Percentiles rank a stretch among this genome's conserved stretches.
These are phyloP conservation scores for Paraleonurus japonicus DNA, from an alignment of 257 asterid species.

Conservation along the genomic window DNA sequence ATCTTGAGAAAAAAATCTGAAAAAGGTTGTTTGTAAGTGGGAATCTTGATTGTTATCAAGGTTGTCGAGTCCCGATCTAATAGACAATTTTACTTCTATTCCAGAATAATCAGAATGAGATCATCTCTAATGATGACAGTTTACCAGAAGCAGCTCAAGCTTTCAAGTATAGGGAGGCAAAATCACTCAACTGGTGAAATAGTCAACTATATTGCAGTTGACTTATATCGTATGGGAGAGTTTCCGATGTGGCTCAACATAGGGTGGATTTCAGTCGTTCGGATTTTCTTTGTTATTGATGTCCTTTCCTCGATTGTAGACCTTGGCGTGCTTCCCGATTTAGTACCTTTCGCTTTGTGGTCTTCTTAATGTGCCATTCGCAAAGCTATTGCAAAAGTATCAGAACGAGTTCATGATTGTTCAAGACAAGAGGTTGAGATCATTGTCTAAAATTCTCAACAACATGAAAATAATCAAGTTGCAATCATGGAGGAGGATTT, in stretches of 20 bases:
- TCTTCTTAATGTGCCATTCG: slow-evolving; percentile 61
- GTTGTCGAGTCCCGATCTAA: slow-evolving; percentile 50
- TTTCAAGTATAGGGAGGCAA: slow-evolving; percentile 52
- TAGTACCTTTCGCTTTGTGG: slow-evolving; percentile 61
- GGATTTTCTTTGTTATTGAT: slow-evolving; percentile 37
- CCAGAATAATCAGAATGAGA: slow-evolving; percentile 60
- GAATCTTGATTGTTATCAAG: slow-evolving; percentile 46
- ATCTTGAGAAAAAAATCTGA: slow-evolving; percentile 28
- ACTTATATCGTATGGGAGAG: slow-evolving; percentile 81
- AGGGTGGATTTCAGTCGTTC: slow-evolving; percentile 51
- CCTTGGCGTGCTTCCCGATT: slow-evolving; percentile 66
- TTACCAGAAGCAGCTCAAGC: slow-evolving; percentile 62
- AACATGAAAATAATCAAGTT: slow-evolving; percentile 74
- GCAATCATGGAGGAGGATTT: too few relatives aligned
- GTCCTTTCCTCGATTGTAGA: slow-evolving; percentile 59
- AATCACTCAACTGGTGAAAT: slow-evolving; percentile 70
- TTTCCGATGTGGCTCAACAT: slow-evolving; percentile 60
- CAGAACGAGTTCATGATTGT: slow-evolving; percentile 60
- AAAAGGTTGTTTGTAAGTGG: slow-evolving; percentile 50
- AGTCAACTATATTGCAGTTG: slow-evolving; percentile 72
- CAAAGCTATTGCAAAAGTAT: slow-evolving; percentile 57
- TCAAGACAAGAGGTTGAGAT: slow-evolving; percentile 65
- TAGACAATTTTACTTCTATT: slow-evolving; percentile 60
- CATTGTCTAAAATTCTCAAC: slow-evolving; percentile 69
- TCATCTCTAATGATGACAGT: slow-evolving; percentile 70